phyloP scores from a whole-genome alignment of 2,329 filamentous ascomycete genomes.

The Aspergillus amoenus region DNA sequence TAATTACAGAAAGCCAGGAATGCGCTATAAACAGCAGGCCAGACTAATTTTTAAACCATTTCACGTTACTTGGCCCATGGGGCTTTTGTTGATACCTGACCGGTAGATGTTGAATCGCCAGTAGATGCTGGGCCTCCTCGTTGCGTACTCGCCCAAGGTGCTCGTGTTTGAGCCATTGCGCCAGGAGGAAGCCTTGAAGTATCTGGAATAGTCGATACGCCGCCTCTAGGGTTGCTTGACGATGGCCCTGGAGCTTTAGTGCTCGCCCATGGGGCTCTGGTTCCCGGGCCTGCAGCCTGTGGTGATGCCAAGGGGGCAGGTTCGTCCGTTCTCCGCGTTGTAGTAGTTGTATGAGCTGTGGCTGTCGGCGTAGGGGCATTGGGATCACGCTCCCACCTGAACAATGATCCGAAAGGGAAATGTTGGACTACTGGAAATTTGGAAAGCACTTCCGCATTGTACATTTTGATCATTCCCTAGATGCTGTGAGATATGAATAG shows the following conservation, averaged over 20 bases:
- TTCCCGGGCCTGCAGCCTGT: slow-evolving; percentile 21
- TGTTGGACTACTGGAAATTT: slow-evolving; percentile 99
- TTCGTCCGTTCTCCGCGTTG: slow-evolving; percentile 24
- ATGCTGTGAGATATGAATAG: slow-evolving; percentile 4
- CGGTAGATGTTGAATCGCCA: slow-evolving; percentile 8
- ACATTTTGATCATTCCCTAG: slow-evolving; percentile 98
- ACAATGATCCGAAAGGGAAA: slow-evolving; percentile 79
- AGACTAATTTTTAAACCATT: not conserved
- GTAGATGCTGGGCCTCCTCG: slow-evolving; percentile 18
- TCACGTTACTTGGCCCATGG: slow-evolving; percentile 36
- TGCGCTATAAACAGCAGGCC: not conserved
- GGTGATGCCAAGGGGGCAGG: slow-evolving; percentile 19
- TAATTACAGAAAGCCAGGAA: not conserved
- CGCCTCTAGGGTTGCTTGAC: slow-evolving; percentile 6
- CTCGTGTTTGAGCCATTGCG: slow-evolving; percentile 33
- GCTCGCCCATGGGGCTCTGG: slow-evolving; percentile 39
- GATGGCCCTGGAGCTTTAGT: slow-evolving; percentile 18
- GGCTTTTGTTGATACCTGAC: slow-evolving; percentile 34
- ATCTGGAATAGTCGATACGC: slow-evolving; percentile 21
- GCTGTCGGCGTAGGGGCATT: slow-evolving; percentile 51
- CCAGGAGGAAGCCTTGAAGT: slow-evolving; percentile 30
- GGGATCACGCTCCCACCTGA: slow-evolving; percentile 71
- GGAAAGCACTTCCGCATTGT: slow-evolving; percentile 89
- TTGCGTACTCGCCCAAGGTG: slow-evolving; percentile 30
- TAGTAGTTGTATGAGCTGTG: slow-evolving; percentile 54